Percentiles rank a stretch among this genome's conserved stretches.
phyloP scores from a whole-genome alignment of 2,329 filamentous ascomycete genomes.

The Fusarium stilboides region DNA sequence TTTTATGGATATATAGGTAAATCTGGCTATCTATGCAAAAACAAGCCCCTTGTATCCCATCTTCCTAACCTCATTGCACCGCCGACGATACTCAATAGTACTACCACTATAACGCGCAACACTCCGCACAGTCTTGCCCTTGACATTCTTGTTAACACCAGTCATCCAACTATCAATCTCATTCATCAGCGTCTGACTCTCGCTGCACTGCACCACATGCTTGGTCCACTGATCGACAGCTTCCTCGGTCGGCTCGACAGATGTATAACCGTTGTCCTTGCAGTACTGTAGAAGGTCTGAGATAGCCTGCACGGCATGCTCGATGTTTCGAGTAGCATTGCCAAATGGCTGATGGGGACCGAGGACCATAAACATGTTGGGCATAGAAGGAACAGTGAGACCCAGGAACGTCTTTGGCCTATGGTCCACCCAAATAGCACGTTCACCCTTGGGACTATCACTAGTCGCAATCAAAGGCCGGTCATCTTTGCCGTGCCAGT shows the following conservation, averaged over 20 bases:
- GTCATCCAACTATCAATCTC: slow-evolving; percentile 67
- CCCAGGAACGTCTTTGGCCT: slow-evolving; percentile 26
- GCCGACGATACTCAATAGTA: slow-evolving; percentile 30
- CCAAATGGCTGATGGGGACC: slow-evolving; percentile 41
- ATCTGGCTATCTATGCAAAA: slow-evolving; percentile 18
- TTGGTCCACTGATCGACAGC: slow-evolving; percentile 49
- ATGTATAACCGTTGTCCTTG: slow-evolving; percentile 22
- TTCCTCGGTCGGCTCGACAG: slow-evolving; percentile 18
- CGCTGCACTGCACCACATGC: slow-evolving; percentile 62
- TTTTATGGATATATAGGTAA: no score
- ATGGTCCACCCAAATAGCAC: slow-evolving; percentile 41
- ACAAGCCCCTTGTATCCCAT: slow-evolving; percentile 13
- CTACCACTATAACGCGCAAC: slow-evolving; percentile 50
- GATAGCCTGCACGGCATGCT: slow-evolving; percentile 11
- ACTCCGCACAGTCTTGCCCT: slow-evolving; percentile 60
- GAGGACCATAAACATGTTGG: slow-evolving; percentile 47
- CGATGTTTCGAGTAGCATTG: slow-evolving; percentile 39
- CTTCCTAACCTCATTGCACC: slow-evolving; percentile 24
- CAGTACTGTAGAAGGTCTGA: slow-evolving; percentile 32
- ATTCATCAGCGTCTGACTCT: slow-evolving; percentile 57
- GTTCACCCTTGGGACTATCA: slow-evolving; percentile 10
- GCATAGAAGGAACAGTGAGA: slow-evolving; percentile 23
- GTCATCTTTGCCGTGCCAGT: slow-evolving; percentile 29
- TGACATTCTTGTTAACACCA: slow-evolving; percentile 67
- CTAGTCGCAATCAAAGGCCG: slow-evolving; percentile 27